Base-by-base conservation (phyloP, 306 rosid genomes). In the Pterocarpus macrocarpus region DNA sequence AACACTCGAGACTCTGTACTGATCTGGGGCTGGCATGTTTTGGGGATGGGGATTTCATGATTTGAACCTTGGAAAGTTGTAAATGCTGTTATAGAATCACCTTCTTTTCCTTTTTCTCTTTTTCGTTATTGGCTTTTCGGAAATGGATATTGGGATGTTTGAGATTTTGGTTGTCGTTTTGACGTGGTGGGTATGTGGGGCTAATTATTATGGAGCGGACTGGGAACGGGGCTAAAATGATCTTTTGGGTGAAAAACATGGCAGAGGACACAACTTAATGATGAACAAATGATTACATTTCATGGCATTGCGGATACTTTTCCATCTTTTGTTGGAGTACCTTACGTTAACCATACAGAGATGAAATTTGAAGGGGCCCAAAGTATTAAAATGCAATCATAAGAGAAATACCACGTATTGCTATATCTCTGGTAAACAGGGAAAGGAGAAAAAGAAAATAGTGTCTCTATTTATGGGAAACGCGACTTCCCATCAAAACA, bases 241-340 rank as follows among this genome's bases (percentile, higher is more conserved):
- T 79, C 35, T n/a, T 73, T 79, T 67, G 64, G 67, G 55, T 57
- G 80, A 59, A 81, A 57, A 57, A 69, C 64, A 75, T 80, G 80
- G 64, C 32, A 53, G 75, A 66, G 35, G 63, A 62, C 79, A 81
- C 5, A 76, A 36, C 59, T 55, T 71, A 52, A 81, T 87, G 62
- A 86, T 86, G 79, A 64, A 73, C 58, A 39, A 77, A 83, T 86
- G 85, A 86, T 86, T 83, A 69, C 62, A 39, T n/a, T 77, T 39
- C 78, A 49, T 71, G 41, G 61, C 80, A 76, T n/a, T 73, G 56
- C 58, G 65, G 45, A 47, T 69, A 81, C 12, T 63, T 69, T 39
- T 41, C 13, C n/a, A 7, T 63, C 78, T 36, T 35, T 78, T 56
- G n/a, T 71, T 44, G 12, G 43, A 52, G 11, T 32, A 50, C 56